A percentile compares a stretch with the other conserved stretches of the same genome.
Evolutionary conservation across 495 filamentous ascomycete species (phyloP).

Genomic region (Aspergillus sparsus): DNA sequence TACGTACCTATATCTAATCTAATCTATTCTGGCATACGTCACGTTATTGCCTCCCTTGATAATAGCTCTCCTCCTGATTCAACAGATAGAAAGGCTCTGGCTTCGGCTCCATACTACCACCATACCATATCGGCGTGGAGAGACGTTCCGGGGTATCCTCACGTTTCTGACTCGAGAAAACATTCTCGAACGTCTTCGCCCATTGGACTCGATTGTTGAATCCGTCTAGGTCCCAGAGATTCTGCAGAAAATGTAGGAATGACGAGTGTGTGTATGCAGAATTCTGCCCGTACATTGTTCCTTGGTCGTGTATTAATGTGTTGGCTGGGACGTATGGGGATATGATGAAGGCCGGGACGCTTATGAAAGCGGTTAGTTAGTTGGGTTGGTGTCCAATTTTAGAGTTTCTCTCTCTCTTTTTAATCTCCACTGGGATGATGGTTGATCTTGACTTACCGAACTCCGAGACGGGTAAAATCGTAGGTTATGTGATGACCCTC

Average conservation of each 20-base stretch:
- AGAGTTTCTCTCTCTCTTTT: neutral
- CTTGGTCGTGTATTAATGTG: conserved; percentile 41
- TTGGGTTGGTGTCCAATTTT: neutral
- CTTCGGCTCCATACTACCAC: conserved; percentile 34
- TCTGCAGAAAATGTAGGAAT: conserved; percentile 43
- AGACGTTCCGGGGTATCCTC: conserved; percentile 37
- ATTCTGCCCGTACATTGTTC: conserved; percentile 41
- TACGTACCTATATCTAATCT: too few species aligned
- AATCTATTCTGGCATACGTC: neutral
- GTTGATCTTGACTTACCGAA: conserved; percentile 30
- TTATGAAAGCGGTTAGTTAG: conserved; percentile 8
- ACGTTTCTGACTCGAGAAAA: conserved; percentile 33
- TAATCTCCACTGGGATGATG: neutral
- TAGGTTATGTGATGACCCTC: conserved; percentile 42
- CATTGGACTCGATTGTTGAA: conserved; percentile 45
- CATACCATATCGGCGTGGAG: conserved; percentile 36
- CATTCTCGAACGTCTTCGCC: conserved; percentile 45
- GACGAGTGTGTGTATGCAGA: conserved; percentile 47
- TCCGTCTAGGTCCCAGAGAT: conserved; percentile 45
- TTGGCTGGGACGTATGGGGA: conserved; percentile 45
- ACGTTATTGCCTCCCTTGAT: conserved; percentile 15
- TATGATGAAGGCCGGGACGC: conserved; percentile 48
- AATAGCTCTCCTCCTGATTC: conserved; percentile 39
- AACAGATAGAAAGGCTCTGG: conserved; percentile 33
- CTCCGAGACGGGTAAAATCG: conserved; percentile 48